These are phyloP conservation scores for Samsoniella hepiali DNA, from an alignment of 2,329 filamentous ascomycete genomes.

Conservation along the genomic window DNA sequence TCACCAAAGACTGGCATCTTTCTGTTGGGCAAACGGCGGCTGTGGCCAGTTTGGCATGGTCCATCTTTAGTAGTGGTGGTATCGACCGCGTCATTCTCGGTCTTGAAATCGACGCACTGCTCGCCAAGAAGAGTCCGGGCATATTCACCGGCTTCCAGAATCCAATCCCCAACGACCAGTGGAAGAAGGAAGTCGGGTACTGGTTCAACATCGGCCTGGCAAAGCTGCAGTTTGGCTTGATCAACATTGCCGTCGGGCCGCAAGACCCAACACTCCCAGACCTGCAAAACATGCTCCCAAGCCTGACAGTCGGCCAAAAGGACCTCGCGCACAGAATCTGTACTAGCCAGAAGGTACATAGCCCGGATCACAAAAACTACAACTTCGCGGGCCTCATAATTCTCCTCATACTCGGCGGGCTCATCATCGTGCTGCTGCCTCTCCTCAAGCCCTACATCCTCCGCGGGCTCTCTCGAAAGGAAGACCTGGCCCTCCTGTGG, in stretches of 20 bases:
- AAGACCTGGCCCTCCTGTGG: background rate
- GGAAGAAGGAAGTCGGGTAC: constrained; percentile 18
- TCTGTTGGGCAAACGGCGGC: background rate
- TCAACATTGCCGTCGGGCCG: constrained; percentile 14
- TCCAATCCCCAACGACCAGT: constrained; percentile 17
- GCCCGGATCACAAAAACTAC: background rate
- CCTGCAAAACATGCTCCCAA: constrained; percentile 6
- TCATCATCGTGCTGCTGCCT: background rate
- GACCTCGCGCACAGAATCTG: background rate
- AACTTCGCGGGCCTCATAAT: background rate
- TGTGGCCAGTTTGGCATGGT: background rate
- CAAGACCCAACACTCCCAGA: constrained; percentile 11
- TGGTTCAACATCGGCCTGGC: constrained; percentile 20
- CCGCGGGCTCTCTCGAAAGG: background rate
- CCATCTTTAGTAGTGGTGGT: background rate
- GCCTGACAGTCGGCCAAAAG: background rate
- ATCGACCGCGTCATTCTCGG: constrained; percentile 10
- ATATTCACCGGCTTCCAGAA: constrained; percentile 8
- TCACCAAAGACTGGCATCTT: constrained; percentile 4
- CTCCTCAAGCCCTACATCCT: background rate
- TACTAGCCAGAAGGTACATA: background rate
- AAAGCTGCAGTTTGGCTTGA: constrained; percentile 16
- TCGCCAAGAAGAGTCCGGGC: constrained; percentile 12
- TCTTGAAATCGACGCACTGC: background rate
- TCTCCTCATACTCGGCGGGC: background rate